These are phyloP conservation scores for Verticillium longisporum DNA, from an alignment of 2,329 filamentous ascomycete genomes.

Conservation along the genomic window DNA sequence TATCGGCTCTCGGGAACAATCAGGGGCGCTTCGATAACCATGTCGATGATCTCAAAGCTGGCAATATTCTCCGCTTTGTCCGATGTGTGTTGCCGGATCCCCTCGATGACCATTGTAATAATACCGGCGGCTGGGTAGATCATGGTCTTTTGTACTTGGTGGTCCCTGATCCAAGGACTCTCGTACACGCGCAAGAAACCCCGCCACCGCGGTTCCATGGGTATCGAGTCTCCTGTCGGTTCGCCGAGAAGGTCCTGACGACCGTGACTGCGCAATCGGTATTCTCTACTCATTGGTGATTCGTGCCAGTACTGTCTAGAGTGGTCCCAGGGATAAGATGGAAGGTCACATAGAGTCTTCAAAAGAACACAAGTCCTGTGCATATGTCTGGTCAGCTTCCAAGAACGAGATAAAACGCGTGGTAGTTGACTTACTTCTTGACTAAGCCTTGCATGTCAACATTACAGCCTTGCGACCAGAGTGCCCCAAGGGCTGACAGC, in stretches of 20 bases:
- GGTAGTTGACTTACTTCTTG: slow-evolving; percentile 8
- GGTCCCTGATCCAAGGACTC: slow-evolving; percentile 45
- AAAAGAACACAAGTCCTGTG: not conserved
- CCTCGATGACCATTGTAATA: slow-evolving; percentile 42
- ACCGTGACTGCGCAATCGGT: slow-evolving; percentile 35
- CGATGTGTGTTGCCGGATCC: slow-evolving; percentile 30
- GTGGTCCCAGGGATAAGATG: slow-evolving; percentile 50
- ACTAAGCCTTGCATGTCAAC: slow-evolving; percentile 24
- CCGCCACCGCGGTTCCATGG: slow-evolving; percentile 40
- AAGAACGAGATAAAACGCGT: not conserved
- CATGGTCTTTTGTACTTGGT: slow-evolving; percentile 41
- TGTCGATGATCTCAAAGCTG: slow-evolving; percentile 36
- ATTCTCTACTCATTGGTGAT: slow-evolving; percentile 34
- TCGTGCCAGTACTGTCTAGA: slow-evolving; percentile 46
- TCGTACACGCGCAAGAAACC: slow-evolving; percentile 41
- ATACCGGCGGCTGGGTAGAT: slow-evolving; percentile 46
- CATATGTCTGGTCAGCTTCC: slow-evolving; percentile 4
- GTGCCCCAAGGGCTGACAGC: slow-evolving; percentile 23
- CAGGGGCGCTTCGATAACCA: slow-evolving; percentile 44
- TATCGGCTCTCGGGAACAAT: slow-evolving; percentile 37
- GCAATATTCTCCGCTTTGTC: not conserved
- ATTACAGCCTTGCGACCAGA: slow-evolving; percentile 28
- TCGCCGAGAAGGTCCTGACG: slow-evolving; percentile 46
- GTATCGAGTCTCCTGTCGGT: slow-evolving; percentile 33
- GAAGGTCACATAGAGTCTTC: slow-evolving; percentile 33